Evolutionary conservation across 2,329 filamentous ascomycete genomes (phyloP), one percentile per base, ranked within the genome.

Genomic region (Ophiostoma australiae): DNA sequence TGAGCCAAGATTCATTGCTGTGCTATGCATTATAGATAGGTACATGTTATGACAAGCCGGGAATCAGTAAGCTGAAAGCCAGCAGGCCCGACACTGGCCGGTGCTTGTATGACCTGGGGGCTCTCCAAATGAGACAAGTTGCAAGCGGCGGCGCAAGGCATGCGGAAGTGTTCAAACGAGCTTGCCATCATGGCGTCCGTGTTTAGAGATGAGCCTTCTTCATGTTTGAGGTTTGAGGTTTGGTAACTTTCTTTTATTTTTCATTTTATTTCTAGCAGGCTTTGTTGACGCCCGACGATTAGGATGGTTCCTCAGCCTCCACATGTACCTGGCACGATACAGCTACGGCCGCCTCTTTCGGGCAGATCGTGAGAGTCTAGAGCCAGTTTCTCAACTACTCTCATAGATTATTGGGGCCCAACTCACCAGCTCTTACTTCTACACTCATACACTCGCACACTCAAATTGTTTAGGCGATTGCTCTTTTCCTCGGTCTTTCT

Each of bases 21-120:
- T 48, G 39, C 37, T 41, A 58, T 31, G 27, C 27, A 31, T 10
- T 10, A 39, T 13, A 27, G 33, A 1, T 37, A 52, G 48, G 58
- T 41, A n/a, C 37, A 69, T n/a, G 68, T 41, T 70, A 58, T 35
- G 37, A 67, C 65, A 37, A 35, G 20, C 68, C 48, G 65, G 67
- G 27, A 69, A 52, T 35, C 70, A 69, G 15, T 23, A 44, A 67
- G 41, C 58, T 67, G 35, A 58, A 61, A 52, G 39, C 17, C 17
- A 52, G 55, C 58, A 67, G 27, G 67, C 52, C 58, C 70, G 63
- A 67, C 70, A 72, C 37, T 41, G 69, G 33, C 67, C 70, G 71
- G 69, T 48, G 63, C 20, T 27, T 48, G 39, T 73, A 33, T 66
- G 41, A 67, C 70, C 61, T 39, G 67, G 66, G 67, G 66, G 27